phyloP scores from a whole-genome alignment of 2,329 filamentous ascomycete species.

The Echinosphaeria canescens region DNA sequence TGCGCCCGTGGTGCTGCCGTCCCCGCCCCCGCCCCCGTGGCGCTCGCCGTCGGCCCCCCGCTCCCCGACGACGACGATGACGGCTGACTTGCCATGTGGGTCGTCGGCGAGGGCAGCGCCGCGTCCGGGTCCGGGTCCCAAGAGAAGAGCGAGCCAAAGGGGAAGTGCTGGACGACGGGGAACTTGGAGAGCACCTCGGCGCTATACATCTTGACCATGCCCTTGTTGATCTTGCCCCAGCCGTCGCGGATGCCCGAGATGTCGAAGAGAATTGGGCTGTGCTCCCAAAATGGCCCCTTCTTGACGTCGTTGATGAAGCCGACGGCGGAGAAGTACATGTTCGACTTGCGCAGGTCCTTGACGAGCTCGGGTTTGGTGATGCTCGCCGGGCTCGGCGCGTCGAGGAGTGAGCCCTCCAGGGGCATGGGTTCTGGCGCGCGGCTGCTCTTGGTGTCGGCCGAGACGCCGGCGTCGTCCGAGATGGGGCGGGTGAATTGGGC shows the following conservation, averaged over 20 bases:
- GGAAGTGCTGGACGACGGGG: constrained; percentile 94
- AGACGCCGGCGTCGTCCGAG: constrained; percentile 22
- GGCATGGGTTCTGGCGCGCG: constrained; percentile 52
- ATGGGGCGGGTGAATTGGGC: constrained; percentile 73
- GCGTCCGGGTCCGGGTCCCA: constrained; percentile 51
- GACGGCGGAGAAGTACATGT: constrained; percentile 89
- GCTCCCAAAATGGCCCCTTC: constrained; percentile 89
- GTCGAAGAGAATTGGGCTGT: constrained; percentile 86
- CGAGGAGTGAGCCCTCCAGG: constrained; percentile 53
- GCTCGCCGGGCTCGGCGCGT: constrained; percentile 48
- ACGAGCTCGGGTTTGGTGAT: constrained; percentile 45
- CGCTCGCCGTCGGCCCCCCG: no score
- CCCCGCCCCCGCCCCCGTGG: no score
- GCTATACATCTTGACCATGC: constrained; percentile 99
- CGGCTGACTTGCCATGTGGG: constrained; percentile 37
- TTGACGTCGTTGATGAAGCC: constrained; percentile 98
- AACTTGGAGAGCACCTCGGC: constrained; percentile 94
- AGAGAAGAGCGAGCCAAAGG: constrained; percentile 59
- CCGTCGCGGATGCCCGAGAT: constrained; percentile 77
- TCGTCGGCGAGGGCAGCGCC: constrained; percentile 19
- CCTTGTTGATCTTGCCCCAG: constrained; percentile 99
- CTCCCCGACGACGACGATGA: no score
- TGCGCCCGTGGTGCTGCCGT: no score
- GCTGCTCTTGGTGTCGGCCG: no score
- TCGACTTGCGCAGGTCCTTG: constrained; percentile 38